These are phyloP conservation scores for Stachybotrys echinatus DNA, from an alignment of 2,329 filamentous ascomycete species.

Conservation along the genomic window DNA sequence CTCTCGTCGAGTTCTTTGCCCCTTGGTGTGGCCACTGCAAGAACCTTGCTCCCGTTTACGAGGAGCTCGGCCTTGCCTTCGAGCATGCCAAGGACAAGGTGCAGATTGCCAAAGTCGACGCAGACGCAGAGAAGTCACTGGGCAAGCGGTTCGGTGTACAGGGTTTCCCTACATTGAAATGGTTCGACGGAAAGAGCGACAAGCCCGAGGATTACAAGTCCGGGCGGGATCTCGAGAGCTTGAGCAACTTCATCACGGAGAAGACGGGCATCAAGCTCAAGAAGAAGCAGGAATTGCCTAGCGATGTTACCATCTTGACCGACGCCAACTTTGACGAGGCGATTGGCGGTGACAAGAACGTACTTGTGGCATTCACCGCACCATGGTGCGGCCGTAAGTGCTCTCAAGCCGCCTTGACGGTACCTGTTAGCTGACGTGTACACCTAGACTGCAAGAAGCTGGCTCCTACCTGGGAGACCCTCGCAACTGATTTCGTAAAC, in stretches of 20 bases:
- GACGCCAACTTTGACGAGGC: constrained; percentile 72
- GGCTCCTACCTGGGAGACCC: constrained; percentile 82
- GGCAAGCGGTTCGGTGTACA: constrained; percentile 84
- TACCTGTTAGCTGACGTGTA: constrained; percentile 7
- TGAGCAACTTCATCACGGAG: constrained; percentile 74
- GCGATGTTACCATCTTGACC: constrained; percentile 72
- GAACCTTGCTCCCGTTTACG: constrained; percentile 88
- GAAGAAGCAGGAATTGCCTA: constrained; percentile 68
- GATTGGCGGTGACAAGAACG: constrained; percentile 81
- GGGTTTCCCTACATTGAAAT: constrained; percentile 97
- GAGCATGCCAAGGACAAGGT: constrained; percentile 67
- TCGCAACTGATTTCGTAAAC: constrained; percentile 74
- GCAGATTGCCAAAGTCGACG: constrained; percentile 92
- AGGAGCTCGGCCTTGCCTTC: constrained; percentile 76
- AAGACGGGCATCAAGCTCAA: constrained; percentile 83
- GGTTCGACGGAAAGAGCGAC: constrained; percentile 91
- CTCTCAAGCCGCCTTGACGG: background rate
- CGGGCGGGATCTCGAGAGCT: constrained; percentile 80
- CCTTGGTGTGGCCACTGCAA: constrained; percentile 99
- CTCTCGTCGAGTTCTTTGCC: constrained; percentile 96
- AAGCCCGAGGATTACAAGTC: constrained; percentile 80
- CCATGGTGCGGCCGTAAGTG: constrained; percentile 97
- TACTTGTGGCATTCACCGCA: constrained; percentile 93
- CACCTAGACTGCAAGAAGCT: constrained; percentile 99
- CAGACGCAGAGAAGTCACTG: constrained; percentile 78